These are phyloP conservation scores for Sordaria brevicollis DNA, from an alignment of 495 filamentous ascomycete species.

Conservation along the genomic window DNA sequence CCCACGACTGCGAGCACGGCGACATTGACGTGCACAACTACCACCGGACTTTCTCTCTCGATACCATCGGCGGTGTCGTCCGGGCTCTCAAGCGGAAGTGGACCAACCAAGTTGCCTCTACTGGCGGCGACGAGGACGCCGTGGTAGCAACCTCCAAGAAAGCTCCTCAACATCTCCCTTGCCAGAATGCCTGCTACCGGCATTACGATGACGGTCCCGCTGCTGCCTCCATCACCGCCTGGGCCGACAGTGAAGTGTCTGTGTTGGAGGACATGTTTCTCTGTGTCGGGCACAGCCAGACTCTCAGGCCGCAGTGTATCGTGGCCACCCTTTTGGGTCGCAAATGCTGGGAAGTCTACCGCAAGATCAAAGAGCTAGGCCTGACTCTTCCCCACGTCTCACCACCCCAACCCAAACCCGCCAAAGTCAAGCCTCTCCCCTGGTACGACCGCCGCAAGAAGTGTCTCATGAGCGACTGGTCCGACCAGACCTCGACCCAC, in stretches of 20 bases:
- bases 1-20: slow-evolving; percentile 40
- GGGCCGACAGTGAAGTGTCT: slow-evolving; percentile 29
- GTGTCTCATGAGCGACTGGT: slow-evolving; percentile 36
- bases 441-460: slow-evolving; percentile 41
- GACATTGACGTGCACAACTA: slow-evolving; percentile 37
- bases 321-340: slow-evolving; percentile 31
- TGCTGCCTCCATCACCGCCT: slow-evolving; percentile 12
- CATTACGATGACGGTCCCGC: slow-evolving; percentile 20
- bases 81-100: slow-evolving; percentile 15
- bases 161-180: slow-evolving; percentile 15
- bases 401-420: slow-evolving; percentile 3
- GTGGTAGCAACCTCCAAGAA: slow-evolving; percentile 1
- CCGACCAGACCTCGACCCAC: slow-evolving; percentile 33
- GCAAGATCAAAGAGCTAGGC: slow-evolving; percentile 32
- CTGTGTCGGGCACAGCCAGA: slow-evolving; percentile 24
- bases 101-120: slow-evolving; percentile 14
- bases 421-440: slow-evolving; percentile 26
- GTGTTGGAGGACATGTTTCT: slow-evolving; percentile 29
- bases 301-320: slow-evolving; percentile 27
- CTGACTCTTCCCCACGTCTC: slow-evolving; percentile 16
- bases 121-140: slow-evolving; percentile 1
- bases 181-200: slow-evolving; percentile 32
- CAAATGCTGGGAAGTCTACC: slow-evolving; percentile 40
- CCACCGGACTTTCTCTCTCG: slow-evolving; percentile 32
- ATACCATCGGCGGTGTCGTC: slow-evolving; percentile 15